These are phyloP conservation scores for Populus hybrid DNA, from an alignment of 441 rosid genomes.

Conservation along the genomic window DNA sequence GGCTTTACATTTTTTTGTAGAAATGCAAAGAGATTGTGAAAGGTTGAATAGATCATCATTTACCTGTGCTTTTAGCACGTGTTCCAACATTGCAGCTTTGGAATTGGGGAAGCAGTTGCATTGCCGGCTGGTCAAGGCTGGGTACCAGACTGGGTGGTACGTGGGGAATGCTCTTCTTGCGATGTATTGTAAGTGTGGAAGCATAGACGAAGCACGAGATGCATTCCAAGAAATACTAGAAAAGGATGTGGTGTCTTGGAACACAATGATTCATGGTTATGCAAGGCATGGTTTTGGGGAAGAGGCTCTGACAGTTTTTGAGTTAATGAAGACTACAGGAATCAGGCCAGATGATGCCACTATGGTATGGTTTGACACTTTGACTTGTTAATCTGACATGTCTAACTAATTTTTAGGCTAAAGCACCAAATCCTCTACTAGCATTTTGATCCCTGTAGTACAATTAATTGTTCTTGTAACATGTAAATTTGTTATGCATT, in stretches of 20 bases:
- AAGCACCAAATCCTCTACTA: neutral
- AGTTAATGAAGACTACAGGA: slow-evolving; percentile 55
- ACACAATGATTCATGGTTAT: slow-evolving; percentile 67
- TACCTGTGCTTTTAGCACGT: slow-evolving; percentile 58
- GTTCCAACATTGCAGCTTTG: slow-evolving; percentile 62
- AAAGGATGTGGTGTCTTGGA: slow-evolving; percentile 74
- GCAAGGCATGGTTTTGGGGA: slow-evolving; percentile 72
- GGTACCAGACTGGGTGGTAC: slow-evolving; percentile 56
- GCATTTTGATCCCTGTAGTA: neutral
- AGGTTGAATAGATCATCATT: slow-evolving; percentile 59
- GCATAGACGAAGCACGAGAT: slow-evolving; percentile 62
- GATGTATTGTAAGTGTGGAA: slow-evolving; percentile 77
- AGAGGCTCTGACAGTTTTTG: slow-evolving; percentile 57
- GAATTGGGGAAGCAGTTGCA: slow-evolving; percentile 74
- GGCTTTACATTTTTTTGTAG: slow-evolving; percentile 47
- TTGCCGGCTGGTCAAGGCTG: slow-evolving; percentile 58
- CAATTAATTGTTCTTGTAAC: neutral
- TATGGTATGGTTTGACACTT: slow-evolving; percentile 50
- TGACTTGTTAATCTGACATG: neutral
- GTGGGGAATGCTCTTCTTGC: slow-evolving; percentile 72
- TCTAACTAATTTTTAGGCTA: neutral
- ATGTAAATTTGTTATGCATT: neutral
- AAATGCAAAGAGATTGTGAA: slow-evolving; percentile 61
- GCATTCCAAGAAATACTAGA: slow-evolving; percentile 56
- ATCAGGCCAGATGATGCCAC: slow-evolving; percentile 69